phyloP scores from a whole-genome alignment of 73 alveolate genomes.

The Tetrahymena elliotti region DNA sequence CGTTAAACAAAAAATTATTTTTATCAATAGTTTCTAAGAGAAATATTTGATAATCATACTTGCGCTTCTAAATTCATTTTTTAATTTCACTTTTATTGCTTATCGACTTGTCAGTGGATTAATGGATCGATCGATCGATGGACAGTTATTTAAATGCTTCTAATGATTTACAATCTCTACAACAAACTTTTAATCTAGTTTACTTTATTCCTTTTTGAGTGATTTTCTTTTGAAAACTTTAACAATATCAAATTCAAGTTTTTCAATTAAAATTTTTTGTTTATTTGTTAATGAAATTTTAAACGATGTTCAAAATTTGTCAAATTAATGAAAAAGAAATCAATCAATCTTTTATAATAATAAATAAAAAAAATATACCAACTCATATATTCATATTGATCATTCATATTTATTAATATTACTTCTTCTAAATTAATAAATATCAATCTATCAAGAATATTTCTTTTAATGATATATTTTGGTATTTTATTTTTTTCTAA shows the following conservation, averaged over 20 bases:
- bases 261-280: not conserved
- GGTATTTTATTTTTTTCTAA: too few relatives aligned
- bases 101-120: not conserved
- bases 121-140: too few relatives aligned
- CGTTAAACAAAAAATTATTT: too few relatives aligned
- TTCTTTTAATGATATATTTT: too few relatives aligned
- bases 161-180: not conserved
- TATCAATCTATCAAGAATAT: too few relatives aligned
- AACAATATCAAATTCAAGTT: not conserved
- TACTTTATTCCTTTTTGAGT: not conserved
- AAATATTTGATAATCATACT: not conserved
- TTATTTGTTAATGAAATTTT: not conserved
- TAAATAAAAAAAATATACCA: too few relatives aligned
- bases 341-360: not conserved
- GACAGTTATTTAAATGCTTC: too few relatives aligned
- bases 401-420: too few relatives aligned
- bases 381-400: too few relatives aligned
- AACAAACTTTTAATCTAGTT: not conserved
- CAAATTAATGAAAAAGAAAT: not conserved
- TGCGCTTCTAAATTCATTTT: not conserved
- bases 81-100: too few relatives aligned
- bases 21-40: not conserved
- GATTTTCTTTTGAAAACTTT: not conserved
- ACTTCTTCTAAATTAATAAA: too few relatives aligned
- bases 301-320: not conserved